Conservation (phyloP, 768 basidiomycete species). For the Lactifluus pinguis region DNA sequence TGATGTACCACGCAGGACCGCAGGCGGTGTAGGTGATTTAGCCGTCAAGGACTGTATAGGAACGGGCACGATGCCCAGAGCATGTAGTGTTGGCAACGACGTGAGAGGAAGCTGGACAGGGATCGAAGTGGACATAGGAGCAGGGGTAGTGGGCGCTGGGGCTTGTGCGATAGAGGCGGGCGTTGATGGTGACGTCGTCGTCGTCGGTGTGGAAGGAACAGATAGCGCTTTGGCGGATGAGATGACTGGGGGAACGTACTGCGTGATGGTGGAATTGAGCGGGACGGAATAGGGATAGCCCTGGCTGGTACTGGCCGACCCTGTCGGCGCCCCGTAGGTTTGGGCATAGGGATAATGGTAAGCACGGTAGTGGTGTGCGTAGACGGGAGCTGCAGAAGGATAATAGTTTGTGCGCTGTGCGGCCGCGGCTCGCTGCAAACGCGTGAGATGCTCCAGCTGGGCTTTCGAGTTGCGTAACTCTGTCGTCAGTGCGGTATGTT, state of each 20-base stretch:
- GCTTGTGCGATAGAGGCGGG: slow-evolving; percentile 28
- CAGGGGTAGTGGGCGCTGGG: slow-evolving; percentile 1
- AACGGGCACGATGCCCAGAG: slow-evolving; percentile 66
- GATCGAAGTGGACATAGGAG: slow-evolving; percentile 24
- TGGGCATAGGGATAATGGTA: slow-evolving; percentile 57
- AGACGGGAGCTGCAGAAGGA: slow-evolving; percentile 14
- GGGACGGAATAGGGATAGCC: slow-evolving; percentile 19
- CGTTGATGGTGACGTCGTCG: slow-evolving; percentile 23
- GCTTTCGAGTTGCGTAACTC: slow-evolving; percentile 55
- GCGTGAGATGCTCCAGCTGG: slow-evolving; percentile 59
- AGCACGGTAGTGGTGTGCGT: slow-evolving; percentile 49
- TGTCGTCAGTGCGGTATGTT: slow-evolving; percentile 44
- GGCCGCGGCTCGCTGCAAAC: slow-evolving; percentile 51
- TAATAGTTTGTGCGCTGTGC: slow-evolving; percentile 21
- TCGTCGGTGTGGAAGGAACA: slow-evolving; percentile 9
- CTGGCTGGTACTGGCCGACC: background rate
- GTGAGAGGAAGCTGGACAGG: slow-evolving; percentile 66
- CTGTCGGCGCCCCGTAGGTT: slow-evolving; percentile 32
- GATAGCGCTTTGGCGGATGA: slow-evolving; percentile 19
- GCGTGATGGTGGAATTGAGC: slow-evolving; percentile 25
- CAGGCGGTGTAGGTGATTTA: slow-evolving; percentile 55
- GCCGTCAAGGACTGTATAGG: slow-evolving; percentile 40
- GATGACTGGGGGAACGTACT: slow-evolving; percentile 23
- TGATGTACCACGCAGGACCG: slow-evolving; percentile 64
- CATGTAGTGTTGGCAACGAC: slow-evolving; percentile 48